These are phyloP conservation scores for Trichoderma virens DNA, from an alignment of 495 filamentous ascomycete genomes.

Conservation along the genomic window DNA sequence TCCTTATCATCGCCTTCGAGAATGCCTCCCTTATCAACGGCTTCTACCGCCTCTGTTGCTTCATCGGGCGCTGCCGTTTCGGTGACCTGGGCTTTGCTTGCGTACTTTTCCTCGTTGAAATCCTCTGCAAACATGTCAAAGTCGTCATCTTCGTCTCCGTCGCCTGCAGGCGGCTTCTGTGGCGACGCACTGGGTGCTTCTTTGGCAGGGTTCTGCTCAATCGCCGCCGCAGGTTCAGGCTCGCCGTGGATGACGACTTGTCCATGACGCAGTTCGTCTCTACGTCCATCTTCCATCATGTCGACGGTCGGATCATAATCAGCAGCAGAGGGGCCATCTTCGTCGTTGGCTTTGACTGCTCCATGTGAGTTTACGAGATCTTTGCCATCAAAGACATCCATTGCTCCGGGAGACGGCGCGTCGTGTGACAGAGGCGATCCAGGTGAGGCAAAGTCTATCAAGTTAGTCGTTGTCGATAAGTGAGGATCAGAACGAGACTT, in stretches of 20 bases:
- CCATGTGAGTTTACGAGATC: slow-evolving; percentile 58
- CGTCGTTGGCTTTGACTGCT: slow-evolving; percentile 39
- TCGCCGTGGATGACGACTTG: slow-evolving; percentile 41
- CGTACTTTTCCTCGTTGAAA: slow-evolving; percentile 85
- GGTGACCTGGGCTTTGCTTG: slow-evolving; percentile 25
- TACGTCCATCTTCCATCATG: slow-evolving; percentile 78
- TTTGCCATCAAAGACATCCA: slow-evolving; percentile 45
- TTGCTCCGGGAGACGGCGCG: slow-evolving; percentile 33
- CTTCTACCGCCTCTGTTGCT: slow-evolving; percentile 29
- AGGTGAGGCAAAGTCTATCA: slow-evolving; percentile 19
- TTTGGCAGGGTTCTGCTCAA: slow-evolving; percentile 26
- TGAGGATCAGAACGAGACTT: slow-evolving; percentile 11
- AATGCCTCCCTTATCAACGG: slow-evolving; percentile 52
- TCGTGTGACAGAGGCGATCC: slow-evolving; percentile 22
- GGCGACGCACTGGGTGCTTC: slow-evolving; percentile 29
- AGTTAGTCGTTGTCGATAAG: slow-evolving; percentile 7
- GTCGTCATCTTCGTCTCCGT: slow-evolving; percentile 52
- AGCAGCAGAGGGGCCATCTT: slow-evolving; percentile 80
- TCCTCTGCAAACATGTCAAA: slow-evolving; percentile 97
- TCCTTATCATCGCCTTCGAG: slow-evolving; percentile 91
- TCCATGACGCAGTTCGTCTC: slow-evolving; percentile 56
- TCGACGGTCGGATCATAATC: slow-evolving; percentile 93
- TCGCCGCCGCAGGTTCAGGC: slow-evolving; percentile 20
- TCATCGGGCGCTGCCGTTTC: slow-evolving; percentile 25
- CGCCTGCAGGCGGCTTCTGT: slow-evolving; percentile 30